Percentiles rank a stretch among this genome's conserved stretches.
Evolutionary conservation across 257 asterid species (phyloP).

Genomic region (Jasminum sambac): DNA sequence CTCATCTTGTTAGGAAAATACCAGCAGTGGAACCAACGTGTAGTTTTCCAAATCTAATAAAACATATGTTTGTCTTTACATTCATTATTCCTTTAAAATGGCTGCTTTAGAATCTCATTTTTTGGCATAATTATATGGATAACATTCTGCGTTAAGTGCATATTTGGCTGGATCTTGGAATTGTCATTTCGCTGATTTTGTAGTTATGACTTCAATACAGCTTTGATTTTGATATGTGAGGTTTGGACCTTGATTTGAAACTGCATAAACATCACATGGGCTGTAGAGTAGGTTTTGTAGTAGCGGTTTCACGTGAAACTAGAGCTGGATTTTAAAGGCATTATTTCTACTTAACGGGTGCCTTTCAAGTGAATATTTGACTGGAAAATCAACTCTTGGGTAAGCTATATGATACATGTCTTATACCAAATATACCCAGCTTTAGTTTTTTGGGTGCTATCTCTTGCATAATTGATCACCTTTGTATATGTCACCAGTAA

Average conservation of each 20-base stretch:
- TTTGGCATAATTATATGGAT: background rate
- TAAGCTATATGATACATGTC: no score
- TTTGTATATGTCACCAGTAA: no score
- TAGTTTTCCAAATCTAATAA: slow-evolving; percentile 23
- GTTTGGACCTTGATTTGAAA: background rate
- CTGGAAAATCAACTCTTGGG: no score
- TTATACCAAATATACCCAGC: no score
- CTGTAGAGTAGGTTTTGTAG: no score
- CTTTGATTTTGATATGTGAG: background rate
- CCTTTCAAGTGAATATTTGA: no score
- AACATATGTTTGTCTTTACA: slow-evolving; percentile 5
- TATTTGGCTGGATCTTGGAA: slow-evolving; percentile 4
- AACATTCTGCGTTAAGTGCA: background rate
- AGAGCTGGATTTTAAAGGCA: no score
- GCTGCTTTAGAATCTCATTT: slow-evolving; percentile 10
- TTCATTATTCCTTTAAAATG: slow-evolving; percentile 16
- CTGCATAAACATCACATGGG: background rate
- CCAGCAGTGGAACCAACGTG: slow-evolving; percentile 66
- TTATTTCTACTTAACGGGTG: no score
- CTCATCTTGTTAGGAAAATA: slow-evolving; percentile 86
- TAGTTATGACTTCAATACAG: background rate
- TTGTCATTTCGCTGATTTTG: background rate
- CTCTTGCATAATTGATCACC: no score
- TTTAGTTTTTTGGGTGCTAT: no score
- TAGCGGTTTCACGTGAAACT: no score